Percentiles rank a stretch among this genome's conserved stretches.
Evolutionary conservation across 345 rosid genomes (phyloP).

Genomic region (Boechera retrofracta): DNA sequence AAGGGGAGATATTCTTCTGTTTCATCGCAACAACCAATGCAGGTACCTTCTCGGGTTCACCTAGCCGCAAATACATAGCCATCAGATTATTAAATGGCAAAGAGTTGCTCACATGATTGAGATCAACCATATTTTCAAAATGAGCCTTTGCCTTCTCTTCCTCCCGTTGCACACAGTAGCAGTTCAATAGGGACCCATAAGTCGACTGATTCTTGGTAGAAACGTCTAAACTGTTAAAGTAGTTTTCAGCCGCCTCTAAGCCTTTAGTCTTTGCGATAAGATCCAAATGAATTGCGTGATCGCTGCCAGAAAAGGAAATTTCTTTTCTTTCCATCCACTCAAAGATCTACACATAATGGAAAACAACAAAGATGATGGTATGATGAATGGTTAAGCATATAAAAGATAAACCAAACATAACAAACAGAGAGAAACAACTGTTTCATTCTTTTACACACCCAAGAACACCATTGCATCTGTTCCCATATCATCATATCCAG

Average conservation of each 20-base stretch:
- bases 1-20: constrained; percentile 47
- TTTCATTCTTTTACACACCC: too few relatives aligned
- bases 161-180: constrained; percentile 58
- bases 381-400: background rate
- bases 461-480: too few relatives aligned
- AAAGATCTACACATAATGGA: constrained; percentile 51
- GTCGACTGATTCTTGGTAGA: constrained; percentile 45
- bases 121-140: constrained; percentile 60
- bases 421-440: background rate
- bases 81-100: constrained; percentile 66
- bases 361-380: background rate
- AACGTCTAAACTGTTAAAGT: constrained; percentile 52
- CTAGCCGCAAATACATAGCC: constrained; percentile 56
- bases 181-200: constrained; percentile 67
- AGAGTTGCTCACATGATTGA: constrained; percentile 46
- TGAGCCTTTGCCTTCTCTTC: constrained; percentile 61
- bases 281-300: constrained; percentile 62
- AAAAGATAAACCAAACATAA: background rate
- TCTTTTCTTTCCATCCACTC: constrained; percentile 85
- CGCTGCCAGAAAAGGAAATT: constrained; percentile 47
- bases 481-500: too few relatives aligned
- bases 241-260: constrained; percentile 62
- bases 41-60: constrained; percentile 64
- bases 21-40: constrained; percentile 59
- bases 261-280: constrained; percentile 68